A percentile compares a stretch with the other conserved stretches of the same genome.
phyloP scores from a whole-genome alignment of 2,329 filamentous ascomycete species.

The Aaosphaeria arxii region DNA sequence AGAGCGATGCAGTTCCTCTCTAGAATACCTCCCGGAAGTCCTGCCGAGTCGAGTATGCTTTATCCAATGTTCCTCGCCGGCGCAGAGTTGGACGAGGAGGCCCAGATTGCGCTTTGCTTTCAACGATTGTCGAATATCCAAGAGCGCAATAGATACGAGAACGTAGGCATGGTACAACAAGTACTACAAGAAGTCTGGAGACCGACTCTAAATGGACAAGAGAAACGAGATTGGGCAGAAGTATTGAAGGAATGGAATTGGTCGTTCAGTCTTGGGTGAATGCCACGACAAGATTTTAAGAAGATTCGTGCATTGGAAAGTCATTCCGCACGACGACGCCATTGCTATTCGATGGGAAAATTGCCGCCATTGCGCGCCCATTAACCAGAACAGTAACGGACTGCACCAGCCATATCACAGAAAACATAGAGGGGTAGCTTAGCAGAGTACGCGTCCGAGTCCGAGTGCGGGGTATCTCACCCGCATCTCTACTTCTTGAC shows the following conservation, averaged over 20 bases:
- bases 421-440: too few species aligned
- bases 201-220: constrained; percentile 23
- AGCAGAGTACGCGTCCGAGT: too few species aligned
- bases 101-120: constrained; percentile 26
- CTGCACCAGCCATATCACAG: too few species aligned
- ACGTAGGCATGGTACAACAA: constrained; percentile 30
- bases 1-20: constrained; percentile 34
- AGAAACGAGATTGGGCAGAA: constrained; percentile 33
- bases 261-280: constrained; percentile 33
- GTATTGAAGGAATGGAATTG: constrained; percentile 33
- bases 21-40: constrained; percentile 31
- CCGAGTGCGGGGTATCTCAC: too few species aligned
- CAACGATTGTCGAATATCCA: constrained; percentile 29
- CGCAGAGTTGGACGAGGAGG: constrained; percentile 27
- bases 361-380: too few species aligned
- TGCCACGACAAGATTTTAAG: background rate
- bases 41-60: constrained; percentile 32
- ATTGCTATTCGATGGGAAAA: too few species aligned
- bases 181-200: constrained; percentile 36
- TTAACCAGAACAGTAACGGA: too few species aligned
- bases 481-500: too few species aligned
- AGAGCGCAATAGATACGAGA: constrained; percentile 33
- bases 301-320: too few species aligned
- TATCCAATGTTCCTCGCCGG: constrained; percentile 37
- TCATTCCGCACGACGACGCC: too few species aligned